Percentiles rank a stretch among this genome's conserved stretches.
phyloP scores from a whole-genome alignment of 2,329 filamentous ascomycete genomes.

The Fusarium circinatum region DNA sequence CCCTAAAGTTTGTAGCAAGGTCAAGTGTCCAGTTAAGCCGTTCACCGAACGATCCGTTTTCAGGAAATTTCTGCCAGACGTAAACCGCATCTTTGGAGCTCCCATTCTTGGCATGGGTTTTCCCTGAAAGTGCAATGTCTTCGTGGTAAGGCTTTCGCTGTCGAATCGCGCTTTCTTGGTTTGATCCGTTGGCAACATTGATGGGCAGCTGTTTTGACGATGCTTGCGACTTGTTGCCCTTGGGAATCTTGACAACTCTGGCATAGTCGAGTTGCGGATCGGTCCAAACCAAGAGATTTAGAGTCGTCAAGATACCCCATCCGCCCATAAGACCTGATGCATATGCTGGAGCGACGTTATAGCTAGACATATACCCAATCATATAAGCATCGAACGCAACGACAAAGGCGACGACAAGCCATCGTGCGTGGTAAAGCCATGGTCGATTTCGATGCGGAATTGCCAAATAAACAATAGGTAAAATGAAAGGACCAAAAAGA shows the following conservation, averaged over 20 bases:
- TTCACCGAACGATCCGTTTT: constrained; percentile 57
- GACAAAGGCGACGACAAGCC: constrained; percentile 59
- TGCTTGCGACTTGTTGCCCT: neutral
- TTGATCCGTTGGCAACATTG: neutral
- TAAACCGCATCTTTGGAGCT: constrained; percentile 56
- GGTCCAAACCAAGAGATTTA: constrained; percentile 63
- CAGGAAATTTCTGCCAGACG: constrained; percentile 70
- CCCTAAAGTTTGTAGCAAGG: constrained; percentile 64
- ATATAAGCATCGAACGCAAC: constrained; percentile 57
- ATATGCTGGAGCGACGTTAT: constrained; percentile 63
- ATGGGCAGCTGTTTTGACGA: neutral
- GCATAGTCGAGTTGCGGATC: constrained; percentile 67
- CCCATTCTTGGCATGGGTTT: neutral
- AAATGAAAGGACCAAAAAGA: constrained; percentile 57
- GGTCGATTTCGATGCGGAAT: constrained; percentile 63
- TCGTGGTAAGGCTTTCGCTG: constrained; percentile 23
- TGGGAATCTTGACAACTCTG: constrained; percentile 55
- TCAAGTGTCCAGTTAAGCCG: constrained; percentile 67
- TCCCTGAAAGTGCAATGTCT: neutral
- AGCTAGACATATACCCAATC: constrained; percentile 57
- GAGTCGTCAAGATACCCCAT: constrained; percentile 62
- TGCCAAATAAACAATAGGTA: constrained; percentile 65
- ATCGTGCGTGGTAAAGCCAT: constrained; percentile 61
- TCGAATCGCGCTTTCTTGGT: constrained; percentile 21
- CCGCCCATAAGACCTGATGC: constrained; percentile 59